phyloP scores from a whole-genome alignment of 805 yeast genomes.

The Saturnispora quitensis region DNA sequence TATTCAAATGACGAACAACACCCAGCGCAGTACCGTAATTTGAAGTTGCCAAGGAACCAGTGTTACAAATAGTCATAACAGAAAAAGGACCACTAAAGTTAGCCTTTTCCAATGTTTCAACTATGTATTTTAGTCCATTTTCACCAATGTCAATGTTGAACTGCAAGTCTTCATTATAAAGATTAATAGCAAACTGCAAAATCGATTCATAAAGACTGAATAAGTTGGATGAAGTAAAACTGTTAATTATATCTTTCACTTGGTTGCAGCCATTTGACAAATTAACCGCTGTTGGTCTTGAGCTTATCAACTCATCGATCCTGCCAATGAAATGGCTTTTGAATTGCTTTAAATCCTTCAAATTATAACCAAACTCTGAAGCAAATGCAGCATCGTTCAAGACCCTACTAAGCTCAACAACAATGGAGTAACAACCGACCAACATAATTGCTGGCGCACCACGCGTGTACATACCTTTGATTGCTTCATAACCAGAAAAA shows the following conservation, averaged over 20 bases:
- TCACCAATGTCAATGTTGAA: slow-evolving; percentile 74
- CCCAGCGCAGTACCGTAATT: slow-evolving; percentile 98
- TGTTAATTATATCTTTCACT: slow-evolving; percentile 28
- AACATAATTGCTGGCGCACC: slow-evolving; percentile 99
- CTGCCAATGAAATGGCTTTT: slow-evolving; percentile 34
- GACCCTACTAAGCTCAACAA: slow-evolving; percentile 50
- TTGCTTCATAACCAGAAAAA: slow-evolving; percentile 71
- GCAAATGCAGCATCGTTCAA: slow-evolving; percentile 12
- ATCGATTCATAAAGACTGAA: slow-evolving; percentile 26
- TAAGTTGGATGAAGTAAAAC: slow-evolving; percentile 12
- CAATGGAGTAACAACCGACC: slow-evolving; percentile 79
- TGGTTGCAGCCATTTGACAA: slow-evolving; percentile 64
- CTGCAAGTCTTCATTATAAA: slow-evolving; percentile 69
- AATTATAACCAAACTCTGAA: slow-evolving; percentile 22
- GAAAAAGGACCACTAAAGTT: slow-evolving; percentile 58
- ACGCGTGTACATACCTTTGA: slow-evolving; percentile 85
- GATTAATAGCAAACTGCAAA: slow-evolving; percentile 37
- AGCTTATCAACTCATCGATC: slow-evolving; percentile 57
- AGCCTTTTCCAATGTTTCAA: slow-evolving; percentile 34
- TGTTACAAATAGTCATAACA: slow-evolving; percentile 87
- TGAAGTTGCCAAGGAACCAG: slow-evolving; percentile 94
- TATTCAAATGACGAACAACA: slow-evolving; percentile 66
- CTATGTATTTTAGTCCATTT: slow-evolving; percentile 68
- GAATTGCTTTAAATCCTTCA: slow-evolving; percentile 18
- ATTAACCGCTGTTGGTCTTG: slow-evolving; percentile 96